phyloP scores from a whole-genome alignment of 495 filamentous ascomycete genomes.

The Podospora appendiculata region DNA sequence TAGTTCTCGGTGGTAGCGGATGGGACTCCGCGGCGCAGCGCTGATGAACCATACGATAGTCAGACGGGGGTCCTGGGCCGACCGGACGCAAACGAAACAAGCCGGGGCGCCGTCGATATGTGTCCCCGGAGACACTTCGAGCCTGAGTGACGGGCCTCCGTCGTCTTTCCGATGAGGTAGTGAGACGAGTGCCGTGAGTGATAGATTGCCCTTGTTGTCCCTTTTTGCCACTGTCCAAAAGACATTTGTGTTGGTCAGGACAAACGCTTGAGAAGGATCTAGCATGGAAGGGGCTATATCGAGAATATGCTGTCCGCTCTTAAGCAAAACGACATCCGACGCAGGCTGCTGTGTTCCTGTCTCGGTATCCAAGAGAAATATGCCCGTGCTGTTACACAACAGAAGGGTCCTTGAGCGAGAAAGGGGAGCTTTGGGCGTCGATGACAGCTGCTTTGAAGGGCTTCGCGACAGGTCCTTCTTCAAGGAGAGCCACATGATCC shows the following conservation, averaged over 20 bases:
- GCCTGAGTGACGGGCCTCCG: constrained; percentile 25
- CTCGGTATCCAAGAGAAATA: constrained; percentile 14
- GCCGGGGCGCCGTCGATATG: constrained; percentile 11
- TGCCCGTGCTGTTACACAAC: constrained; percentile 7
- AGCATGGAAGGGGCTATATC: constrained; percentile 39
- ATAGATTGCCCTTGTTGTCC: constrained; percentile 4
- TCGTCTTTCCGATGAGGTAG: constrained; percentile 40
- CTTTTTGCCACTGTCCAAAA: constrained; percentile 21
- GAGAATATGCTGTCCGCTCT: constrained; percentile 38
- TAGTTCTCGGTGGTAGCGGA: constrained; percentile 12
- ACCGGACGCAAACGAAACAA: constrained; percentile 20
- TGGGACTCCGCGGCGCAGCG: constrained; percentile 3
- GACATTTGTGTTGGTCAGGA: constrained; percentile 43
- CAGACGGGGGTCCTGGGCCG: constrained; percentile 11
- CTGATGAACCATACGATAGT: constrained; percentile 22
- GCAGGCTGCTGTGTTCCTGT: constrained; percentile 1
- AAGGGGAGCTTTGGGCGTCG: background rate
- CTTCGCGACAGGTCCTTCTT: background rate
- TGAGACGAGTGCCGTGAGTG: constrained; percentile 23
- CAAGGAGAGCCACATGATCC: constrained; percentile 11
- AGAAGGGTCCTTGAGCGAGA: constrained; percentile 7
- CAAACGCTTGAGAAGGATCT: constrained; percentile 43
- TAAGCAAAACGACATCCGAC: constrained; percentile 5
- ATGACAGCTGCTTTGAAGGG: background rate
- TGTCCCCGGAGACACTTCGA: constrained; percentile 21